Percentiles rank a stretch among this genome's conserved stretches.
phyloP scores from a whole-genome alignment of 1,139 yeast genomes.

The Candida dubliniensis region DNA sequence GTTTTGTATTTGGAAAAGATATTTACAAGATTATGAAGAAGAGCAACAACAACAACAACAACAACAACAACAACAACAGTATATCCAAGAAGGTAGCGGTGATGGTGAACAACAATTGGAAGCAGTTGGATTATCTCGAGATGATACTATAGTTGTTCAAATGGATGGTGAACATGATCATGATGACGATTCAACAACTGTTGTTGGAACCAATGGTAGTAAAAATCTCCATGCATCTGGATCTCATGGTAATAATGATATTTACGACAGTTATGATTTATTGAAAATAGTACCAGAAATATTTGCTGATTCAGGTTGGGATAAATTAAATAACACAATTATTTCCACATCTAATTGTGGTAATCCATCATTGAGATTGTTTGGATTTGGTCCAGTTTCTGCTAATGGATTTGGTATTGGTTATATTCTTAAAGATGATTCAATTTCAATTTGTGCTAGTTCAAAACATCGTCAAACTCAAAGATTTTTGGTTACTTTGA shows the following conservation, averaged over 20 bases:
- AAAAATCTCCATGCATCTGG: no score
- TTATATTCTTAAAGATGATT: conserved; percentile 81
- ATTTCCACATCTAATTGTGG: conserved; percentile 57
- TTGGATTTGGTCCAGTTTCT: conserved; percentile 92
- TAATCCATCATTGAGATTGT: conserved; percentile 80
- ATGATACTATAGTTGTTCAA: conserved; percentile 8
- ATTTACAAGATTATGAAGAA: conserved; percentile 39
- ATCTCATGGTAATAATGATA: not conserved
- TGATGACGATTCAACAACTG: conserved; percentile 23
- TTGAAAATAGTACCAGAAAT: conserved; percentile 39
- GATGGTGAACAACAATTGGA: no score
- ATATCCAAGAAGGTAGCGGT: not conserved
- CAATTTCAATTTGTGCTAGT: conserved; percentile 81
- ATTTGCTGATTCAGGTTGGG: conserved; percentile 74
- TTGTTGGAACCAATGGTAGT: conserved; percentile 8
- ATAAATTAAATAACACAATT: conserved; percentile 56
- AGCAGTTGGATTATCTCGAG: conserved; percentile 5
- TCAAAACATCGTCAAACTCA: conserved; percentile 90
- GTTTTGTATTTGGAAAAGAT: conserved; percentile 85
- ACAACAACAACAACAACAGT: not conserved
- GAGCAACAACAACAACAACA: conserved; percentile 4
- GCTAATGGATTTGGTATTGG: conserved; percentile 93
- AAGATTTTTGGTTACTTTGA: conserved; percentile 74
- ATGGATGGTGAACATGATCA: conserved; percentile 16
- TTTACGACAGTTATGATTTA: not conserved